Evolutionary conservation across 768 basidiomycete genomes (phyloP), one percentile per base, ranked within the genome.

Genomic region (Mycena kentingensis): DNA sequence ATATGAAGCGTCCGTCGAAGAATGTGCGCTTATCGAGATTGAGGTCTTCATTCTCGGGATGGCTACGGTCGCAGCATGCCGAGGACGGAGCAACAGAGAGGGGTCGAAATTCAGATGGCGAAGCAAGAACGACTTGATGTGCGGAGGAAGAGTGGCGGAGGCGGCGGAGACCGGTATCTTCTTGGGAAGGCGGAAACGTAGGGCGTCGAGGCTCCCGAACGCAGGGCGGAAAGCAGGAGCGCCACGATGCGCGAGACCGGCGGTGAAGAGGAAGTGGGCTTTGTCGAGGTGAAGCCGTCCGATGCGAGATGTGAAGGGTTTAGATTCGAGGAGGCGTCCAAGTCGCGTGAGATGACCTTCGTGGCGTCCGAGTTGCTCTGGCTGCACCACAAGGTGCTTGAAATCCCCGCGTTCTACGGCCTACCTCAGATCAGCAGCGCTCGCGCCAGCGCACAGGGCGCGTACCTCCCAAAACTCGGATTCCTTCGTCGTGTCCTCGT

Each of bases 101-200:
- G 43, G 44, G 13, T 37, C 26, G 38, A 46, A 39, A 8, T 36
- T 31, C 2, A 68, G 46, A 4, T 67, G 22, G 16, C 60, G 57
- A 4, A 32, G 34, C 18, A 57, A 32, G 16, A 64, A 37, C 1
- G 51, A 51, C 25, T 52, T 58, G 8, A 68, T 65, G 22, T 68
- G 62, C 0, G 51, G 48, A 1, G 65, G 62, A n/a, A 63, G 50
- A 7, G 66, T 67, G 1, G 58, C 65, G 1, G 66, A 65, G 16
- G 63, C 43, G 0, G 44, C 26, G 16, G 59, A 55, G 47, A 60
- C 58, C 1, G 54, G 46, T 5, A 51, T 49, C 4, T 29, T 32
- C 12, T n/a, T 28, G 1, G 35, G 55, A 21, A 67, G 53, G 15
- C 58, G 34, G 1, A 55, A 37, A 26, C 61, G 56, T 1, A 66